Percentiles rank a stretch among this genome's conserved stretches.
phyloP scores from a whole-genome alignment of 2,329 filamentous ascomycete species.

The Malbranchea cinnamomea region DNA sequence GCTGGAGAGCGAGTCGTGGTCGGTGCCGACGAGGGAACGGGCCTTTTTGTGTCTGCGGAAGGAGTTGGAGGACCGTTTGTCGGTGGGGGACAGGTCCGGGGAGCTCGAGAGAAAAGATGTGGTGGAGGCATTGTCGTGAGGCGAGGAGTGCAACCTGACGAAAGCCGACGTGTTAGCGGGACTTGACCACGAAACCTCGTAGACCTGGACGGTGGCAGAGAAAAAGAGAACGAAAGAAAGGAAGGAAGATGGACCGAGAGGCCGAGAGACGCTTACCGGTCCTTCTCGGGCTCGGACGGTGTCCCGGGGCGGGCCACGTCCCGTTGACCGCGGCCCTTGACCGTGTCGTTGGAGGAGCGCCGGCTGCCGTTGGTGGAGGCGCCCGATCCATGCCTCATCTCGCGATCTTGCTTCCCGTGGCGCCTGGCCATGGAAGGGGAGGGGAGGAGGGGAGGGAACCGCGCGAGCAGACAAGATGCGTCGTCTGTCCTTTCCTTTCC shows the following conservation, averaged over 20 bases:
- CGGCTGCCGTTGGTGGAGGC: slow-evolving; percentile 25
- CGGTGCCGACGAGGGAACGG: no score
- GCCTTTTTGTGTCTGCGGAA: slow-evolving; percentile 7
- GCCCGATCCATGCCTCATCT: slow-evolving; percentile 26
- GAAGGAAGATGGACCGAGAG: background rate
- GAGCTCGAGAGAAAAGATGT: slow-evolving; percentile 20
- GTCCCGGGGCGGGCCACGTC: slow-evolving; percentile 1
- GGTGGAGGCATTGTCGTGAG: slow-evolving; percentile 3
- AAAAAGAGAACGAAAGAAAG: background rate
- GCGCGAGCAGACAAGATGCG: background rate
- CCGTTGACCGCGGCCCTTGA: slow-evolving; percentile 13
- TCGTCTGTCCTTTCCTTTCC: background rate
- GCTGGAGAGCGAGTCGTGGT: no score
- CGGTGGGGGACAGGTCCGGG: slow-evolving; percentile 24
- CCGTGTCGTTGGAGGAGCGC: slow-evolving; percentile 27
- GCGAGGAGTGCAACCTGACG: no score
- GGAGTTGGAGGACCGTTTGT: slow-evolving; percentile 18
- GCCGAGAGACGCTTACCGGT: slow-evolving; percentile 1
- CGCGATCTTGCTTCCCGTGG: slow-evolving; percentile 18
- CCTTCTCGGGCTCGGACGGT: background rate
- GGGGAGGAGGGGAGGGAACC: background rate
- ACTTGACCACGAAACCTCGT: no score
- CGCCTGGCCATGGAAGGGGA: slow-evolving; percentile 2
- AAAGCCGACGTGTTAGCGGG: no score
- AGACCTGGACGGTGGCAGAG: no score